These are phyloP conservation scores for Talaromyces albobiverticillius DNA, from an alignment of 2,329 filamentous ascomycete genomes.

Conservation along the genomic window DNA sequence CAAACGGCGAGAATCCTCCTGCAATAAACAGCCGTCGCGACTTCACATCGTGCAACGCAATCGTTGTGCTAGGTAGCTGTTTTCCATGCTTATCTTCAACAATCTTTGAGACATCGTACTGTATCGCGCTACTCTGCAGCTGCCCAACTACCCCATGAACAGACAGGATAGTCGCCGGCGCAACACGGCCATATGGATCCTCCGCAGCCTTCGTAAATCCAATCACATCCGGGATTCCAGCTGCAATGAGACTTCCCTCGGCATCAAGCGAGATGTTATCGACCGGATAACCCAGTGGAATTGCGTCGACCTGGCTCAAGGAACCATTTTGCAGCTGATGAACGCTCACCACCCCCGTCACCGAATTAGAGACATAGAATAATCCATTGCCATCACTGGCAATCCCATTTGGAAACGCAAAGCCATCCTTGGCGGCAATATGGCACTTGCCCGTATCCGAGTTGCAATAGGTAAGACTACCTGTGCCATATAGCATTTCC, in stretches of 20 bases:
- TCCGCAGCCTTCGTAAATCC: conserved; percentile 20
- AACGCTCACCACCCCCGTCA: conserved; percentile 23
- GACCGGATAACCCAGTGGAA: conserved; percentile 27
- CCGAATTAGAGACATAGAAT: conserved; percentile 32
- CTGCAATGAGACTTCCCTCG: conserved; percentile 34
- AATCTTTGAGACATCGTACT: not conserved
- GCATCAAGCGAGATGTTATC: conserved; percentile 38
- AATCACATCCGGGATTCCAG: conserved; percentile 27
- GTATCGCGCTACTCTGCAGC: conserved; percentile 21
- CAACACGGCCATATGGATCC: conserved; percentile 22
- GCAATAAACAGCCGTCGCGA: conserved; percentile 15
- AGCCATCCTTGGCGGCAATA: conserved; percentile 20
- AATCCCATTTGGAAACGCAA: conserved; percentile 34
- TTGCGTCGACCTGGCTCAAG: conserved; percentile 12
- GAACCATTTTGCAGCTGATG: conserved; percentile 8
- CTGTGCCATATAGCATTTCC: conserved; percentile 27
- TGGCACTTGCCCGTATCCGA: conserved; percentile 24
- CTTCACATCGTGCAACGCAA: conserved; percentile 19
- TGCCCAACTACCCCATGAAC: conserved; percentile 15
- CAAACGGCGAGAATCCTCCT: conserved; percentile 23
- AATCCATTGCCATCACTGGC: conserved; percentile 29
- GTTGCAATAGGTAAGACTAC: conserved; percentile 28
- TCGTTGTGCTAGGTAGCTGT: conserved; percentile 16
- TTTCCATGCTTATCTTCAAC: conserved; percentile 34
- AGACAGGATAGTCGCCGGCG: conserved; percentile 4